phyloP scores from a whole-genome alignment of 2,329 filamentous ascomycete genomes.

The Fusarium vanettenii region DNA sequence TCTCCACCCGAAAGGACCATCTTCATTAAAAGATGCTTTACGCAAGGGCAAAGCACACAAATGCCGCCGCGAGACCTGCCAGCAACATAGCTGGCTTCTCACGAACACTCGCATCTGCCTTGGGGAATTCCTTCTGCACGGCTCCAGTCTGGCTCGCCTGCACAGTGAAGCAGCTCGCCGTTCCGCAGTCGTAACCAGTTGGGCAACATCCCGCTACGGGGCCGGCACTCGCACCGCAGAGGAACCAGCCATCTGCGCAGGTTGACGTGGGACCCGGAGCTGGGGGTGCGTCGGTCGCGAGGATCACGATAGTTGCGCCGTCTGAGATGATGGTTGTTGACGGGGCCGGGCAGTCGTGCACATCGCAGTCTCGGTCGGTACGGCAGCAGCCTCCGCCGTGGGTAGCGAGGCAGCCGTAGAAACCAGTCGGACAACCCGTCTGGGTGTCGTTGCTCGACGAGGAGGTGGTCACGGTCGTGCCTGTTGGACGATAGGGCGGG shows the following conservation, averaged over 20 bases:
- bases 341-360: constrained; percentile 78
- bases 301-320: constrained; percentile 78
- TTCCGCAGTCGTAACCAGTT: constrained; percentile 78
- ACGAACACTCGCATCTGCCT: constrained; percentile 13
- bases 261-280: constrained; percentile 53
- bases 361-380: constrained; percentile 85
- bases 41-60: constrained; percentile 13
- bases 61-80: neutral
- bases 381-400: constrained; percentile 89
- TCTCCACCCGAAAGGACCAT: constrained; percentile 8
- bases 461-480: constrained; percentile 48
- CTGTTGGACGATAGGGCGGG: constrained; percentile 61
- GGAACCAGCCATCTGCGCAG: constrained; percentile 84
- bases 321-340: constrained; percentile 74
- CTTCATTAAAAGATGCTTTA: neutral
- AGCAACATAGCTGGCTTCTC: constrained; percentile 22
- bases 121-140: constrained; percentile 65
- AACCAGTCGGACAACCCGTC: constrained; percentile 81
- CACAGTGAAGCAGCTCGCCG: constrained; percentile 74
- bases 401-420: constrained; percentile 88
- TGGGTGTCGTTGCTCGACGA: constrained; percentile 49
- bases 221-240: constrained; percentile 70
- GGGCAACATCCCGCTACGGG: constrained; percentile 87
- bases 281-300: constrained; percentile 60
- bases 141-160: constrained; percentile 65